A percentile compares a stretch with the other conserved stretches of the same genome.
Evolutionary conservation across 2,329 filamentous ascomycete genomes (phyloP).

Genomic region (Calonectria crousiana): DNA sequence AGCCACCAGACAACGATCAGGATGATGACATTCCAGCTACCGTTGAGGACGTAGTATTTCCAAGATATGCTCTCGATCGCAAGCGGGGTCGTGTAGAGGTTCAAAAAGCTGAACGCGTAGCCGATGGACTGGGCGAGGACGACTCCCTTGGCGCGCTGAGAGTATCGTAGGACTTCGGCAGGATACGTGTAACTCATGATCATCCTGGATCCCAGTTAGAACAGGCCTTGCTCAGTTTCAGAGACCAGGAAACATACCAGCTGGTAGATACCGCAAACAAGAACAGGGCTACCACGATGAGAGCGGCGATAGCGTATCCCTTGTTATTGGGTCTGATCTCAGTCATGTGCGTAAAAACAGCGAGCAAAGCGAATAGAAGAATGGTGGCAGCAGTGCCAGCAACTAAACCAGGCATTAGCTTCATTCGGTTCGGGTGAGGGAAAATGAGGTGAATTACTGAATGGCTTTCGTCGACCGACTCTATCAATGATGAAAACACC

Average conservation of each 20-base stretch:
- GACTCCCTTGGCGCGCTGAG: conserved; percentile 22
- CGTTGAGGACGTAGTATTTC: conserved; percentile 22
- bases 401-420: neutral
- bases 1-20: conserved; percentile 11
- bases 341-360: conserved; percentile 11
- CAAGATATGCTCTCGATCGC: conserved; percentile 19
- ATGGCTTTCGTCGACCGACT: conserved; percentile 19
- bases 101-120: conserved; percentile 22
- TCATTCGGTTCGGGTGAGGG: neutral
- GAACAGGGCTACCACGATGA: conserved; percentile 21
- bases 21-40: conserved; percentile 22
- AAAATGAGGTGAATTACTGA: neutral
- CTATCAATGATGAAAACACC: conserved; percentile 23
- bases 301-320: conserved; percentile 17
- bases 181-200: conserved; percentile 18
- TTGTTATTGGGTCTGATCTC: neutral
- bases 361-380: neutral
- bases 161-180: conserved; percentile 23
- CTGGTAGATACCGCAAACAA: conserved; percentile 18
- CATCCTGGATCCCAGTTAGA: conserved; percentile 13
- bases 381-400: neutral
- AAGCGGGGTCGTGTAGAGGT: conserved; percentile 22
- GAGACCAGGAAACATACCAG: conserved; percentile 6
- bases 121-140: conserved; percentile 21
- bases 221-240: too few species aligned